Evolutionary conservation across 495 filamentous ascomycete species (phyloP).

Genomic region (Xylaria venustula): DNA sequence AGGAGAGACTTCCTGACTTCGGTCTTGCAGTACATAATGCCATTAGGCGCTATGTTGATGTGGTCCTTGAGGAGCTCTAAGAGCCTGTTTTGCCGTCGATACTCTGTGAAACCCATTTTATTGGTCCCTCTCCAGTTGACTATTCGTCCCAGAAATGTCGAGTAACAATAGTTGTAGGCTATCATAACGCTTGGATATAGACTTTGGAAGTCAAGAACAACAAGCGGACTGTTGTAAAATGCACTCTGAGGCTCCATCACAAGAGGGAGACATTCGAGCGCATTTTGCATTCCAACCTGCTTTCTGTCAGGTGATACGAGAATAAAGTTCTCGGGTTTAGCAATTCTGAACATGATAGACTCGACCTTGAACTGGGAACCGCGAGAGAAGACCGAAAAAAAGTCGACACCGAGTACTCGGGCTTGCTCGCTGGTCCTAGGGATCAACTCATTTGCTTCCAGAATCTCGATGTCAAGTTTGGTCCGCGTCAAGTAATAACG

Average conservation of each 20-base stretch:
- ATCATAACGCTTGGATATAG: conserved; percentile 98
- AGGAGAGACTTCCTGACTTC: conserved; percentile 85
- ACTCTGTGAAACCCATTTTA: conserved; percentile 93
- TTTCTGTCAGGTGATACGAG: conserved; percentile 84
- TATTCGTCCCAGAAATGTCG: conserved; percentile 87
- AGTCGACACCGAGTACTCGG: conserved; percentile 88
- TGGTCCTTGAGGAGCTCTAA: conserved; percentile 78
- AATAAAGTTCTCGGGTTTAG: conserved; percentile 93
- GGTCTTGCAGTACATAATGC: conserved; percentile 89
- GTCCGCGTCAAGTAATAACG: conserved; percentile 77
- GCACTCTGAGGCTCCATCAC: conserved; percentile 98
- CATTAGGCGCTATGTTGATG: conserved; percentile 93
- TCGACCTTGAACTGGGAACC: conserved; percentile 99
- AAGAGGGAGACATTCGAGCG: conserved; percentile 88
- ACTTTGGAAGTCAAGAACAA: conserved; percentile 95
- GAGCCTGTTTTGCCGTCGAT: conserved; percentile 69
- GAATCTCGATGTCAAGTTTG: conserved; percentile 81
- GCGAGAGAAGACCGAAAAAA: conserved; percentile 89
- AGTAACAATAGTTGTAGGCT: conserved; percentile 99
- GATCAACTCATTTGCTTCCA: conserved; percentile 87
- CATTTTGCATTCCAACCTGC: conserved; percentile 93
- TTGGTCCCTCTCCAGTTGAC: conserved; percentile 82
- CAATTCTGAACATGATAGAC: conserved; percentile 97
- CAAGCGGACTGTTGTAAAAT: conserved; percentile 85
- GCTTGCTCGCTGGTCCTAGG: conserved; percentile 92